Percentiles rank a stretch among this genome's conserved stretches.
phyloP scores from a whole-genome alignment of 2,329 filamentous ascomycete genomes.

The Alternaria hordeiaustralica region DNA sequence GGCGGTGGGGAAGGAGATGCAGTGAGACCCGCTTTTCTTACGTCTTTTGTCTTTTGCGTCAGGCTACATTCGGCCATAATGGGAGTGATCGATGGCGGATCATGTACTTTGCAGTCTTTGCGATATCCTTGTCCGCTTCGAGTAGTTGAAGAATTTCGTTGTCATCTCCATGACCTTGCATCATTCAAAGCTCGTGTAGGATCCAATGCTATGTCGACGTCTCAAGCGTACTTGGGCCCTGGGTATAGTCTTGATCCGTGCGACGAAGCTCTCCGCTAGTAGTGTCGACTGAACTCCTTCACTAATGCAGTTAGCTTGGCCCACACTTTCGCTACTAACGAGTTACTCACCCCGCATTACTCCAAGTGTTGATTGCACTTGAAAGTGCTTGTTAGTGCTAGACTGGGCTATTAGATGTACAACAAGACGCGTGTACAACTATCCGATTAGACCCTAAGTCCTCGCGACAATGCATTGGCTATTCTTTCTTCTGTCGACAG shows the following conservation, averaged over 20 bases:
- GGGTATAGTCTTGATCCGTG: background rate
- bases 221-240: background rate
- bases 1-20: slow-evolving; percentile 22
- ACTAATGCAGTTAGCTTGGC: background rate
- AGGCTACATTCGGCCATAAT: background rate
- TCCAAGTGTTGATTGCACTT: background rate
- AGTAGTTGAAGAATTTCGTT: fast-evolving
- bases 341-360: background rate
- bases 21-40: background rate
- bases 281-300: background rate
- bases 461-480: background rate
- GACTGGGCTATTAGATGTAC: background rate
- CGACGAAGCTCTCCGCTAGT: background rate
- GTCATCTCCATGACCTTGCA: background rate
- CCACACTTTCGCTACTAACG: background rate
- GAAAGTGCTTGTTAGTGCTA: background rate
- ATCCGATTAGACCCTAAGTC: background rate
- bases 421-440: fast-evolving
- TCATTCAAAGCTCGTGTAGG: fast-evolving
- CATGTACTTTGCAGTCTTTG: fast-evolving
- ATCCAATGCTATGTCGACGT: background rate
- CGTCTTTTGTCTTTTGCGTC: background rate
- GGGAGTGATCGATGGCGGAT: fast-evolving
- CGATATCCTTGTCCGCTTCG: fast-evolving
- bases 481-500: background rate